These are phyloP conservation scores for Capsicum rhomboideum DNA, from an alignment of 257 asterid species.

Conservation along the genomic window DNA sequence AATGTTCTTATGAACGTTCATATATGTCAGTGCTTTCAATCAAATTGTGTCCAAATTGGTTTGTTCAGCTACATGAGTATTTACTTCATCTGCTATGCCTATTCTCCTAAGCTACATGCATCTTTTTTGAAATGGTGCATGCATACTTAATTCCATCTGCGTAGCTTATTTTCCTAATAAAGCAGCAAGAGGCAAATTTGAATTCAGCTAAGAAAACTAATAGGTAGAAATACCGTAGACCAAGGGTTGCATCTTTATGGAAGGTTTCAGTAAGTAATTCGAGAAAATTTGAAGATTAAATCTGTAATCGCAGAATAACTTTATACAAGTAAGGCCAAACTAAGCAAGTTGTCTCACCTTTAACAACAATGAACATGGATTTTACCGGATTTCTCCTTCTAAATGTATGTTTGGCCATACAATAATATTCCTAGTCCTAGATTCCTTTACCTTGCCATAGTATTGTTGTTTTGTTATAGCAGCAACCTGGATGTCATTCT, in stretches of 20 bases:
- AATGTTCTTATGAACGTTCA: not conserved
- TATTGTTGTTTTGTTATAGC: not conserved
- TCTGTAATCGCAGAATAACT: not conserved
- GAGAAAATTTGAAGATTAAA: not conserved
- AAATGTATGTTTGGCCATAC: not conserved
- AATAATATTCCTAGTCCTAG: not conserved
- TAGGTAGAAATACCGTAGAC: not conserved
- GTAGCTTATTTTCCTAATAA: not conserved
- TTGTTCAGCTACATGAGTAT: not conserved
- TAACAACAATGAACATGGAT: not conserved
- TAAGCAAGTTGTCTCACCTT: not conserved
- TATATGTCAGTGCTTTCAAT: not conserved
- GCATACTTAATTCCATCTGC: not conserved
- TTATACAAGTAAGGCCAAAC: not conserved
- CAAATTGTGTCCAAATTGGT: not conserved
- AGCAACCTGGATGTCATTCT: not conserved
- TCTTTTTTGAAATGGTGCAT: not conserved
- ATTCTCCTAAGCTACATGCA: not conserved
- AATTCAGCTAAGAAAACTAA: not conserved
- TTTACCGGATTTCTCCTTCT: not conserved
- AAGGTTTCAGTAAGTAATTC: not conserved
- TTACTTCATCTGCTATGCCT: constrained; percentile 1
- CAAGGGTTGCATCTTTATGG: not conserved
- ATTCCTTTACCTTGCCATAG: not conserved
- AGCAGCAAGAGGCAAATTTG: not conserved